Evolutionary conservation across 352 stramenopile genomes (phyloP).

Genomic region (Phytophthora tentaculata): DNA sequence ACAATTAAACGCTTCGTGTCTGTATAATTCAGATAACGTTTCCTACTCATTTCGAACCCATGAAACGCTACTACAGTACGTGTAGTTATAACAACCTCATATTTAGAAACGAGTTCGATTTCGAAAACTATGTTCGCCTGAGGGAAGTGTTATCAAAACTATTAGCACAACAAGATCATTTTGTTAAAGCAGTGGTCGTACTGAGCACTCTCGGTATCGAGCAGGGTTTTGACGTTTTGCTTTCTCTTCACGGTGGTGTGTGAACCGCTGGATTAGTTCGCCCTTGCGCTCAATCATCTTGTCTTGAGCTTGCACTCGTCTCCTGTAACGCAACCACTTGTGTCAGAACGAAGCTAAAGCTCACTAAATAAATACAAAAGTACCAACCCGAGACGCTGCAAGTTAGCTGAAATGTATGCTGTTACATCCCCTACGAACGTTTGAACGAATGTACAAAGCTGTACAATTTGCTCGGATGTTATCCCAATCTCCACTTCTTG

Average conservation of each 20-base stretch:
- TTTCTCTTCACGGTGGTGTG: conserved; percentile 61
- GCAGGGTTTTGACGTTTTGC: conserved; percentile 44
- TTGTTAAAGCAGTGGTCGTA: conserved; percentile 36
- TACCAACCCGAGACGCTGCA: conserved; percentile 34
- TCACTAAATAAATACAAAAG: conserved; percentile 4
- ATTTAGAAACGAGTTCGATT: no score
- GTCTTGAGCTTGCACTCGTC: conserved; percentile 42
- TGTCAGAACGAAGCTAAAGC: conserved; percentile 4
- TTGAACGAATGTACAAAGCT: conserved; percentile 37
- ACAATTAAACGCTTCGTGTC: no score
- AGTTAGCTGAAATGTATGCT: conserved; percentile 29
- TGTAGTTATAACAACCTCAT: no score
- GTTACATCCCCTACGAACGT: conserved; percentile 34
- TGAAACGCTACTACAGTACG: no score
- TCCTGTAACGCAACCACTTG: conserved; percentile 31
- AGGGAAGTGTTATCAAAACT: no score
- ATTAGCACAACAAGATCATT: no score
- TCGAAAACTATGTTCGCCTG: no score
- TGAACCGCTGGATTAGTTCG: conserved; percentile 63
- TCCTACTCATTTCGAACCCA: no score
- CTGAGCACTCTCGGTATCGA: conserved; percentile 58
- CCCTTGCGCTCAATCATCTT: conserved; percentile 71
- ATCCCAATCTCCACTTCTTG: conserved; percentile 11
- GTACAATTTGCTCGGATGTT: conserved; percentile 29
- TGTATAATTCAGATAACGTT: no score